Evolutionary conservation across 371 early-diverging fungal species (phyloP).

Genomic region (Mucor velutinosus): DNA sequence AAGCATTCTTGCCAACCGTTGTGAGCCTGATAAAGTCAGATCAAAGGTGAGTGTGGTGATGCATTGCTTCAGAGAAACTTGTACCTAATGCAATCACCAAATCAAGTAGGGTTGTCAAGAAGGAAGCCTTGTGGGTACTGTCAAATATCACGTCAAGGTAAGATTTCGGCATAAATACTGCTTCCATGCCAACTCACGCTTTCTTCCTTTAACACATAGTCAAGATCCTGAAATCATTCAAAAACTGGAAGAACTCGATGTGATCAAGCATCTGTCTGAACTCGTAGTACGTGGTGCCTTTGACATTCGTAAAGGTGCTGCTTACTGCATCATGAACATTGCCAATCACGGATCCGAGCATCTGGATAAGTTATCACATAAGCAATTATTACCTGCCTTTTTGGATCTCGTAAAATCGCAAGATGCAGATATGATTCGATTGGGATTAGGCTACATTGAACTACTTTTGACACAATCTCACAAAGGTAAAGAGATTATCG

Average conservation of each 20-base stretch:
- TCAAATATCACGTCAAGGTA: slow-evolving; percentile 73
- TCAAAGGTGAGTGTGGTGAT: slow-evolving; percentile 48
- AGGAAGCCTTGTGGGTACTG: slow-evolving; percentile 76
- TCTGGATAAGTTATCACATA: slow-evolving; percentile 19
- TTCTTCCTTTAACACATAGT: neutral
- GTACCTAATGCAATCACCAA: slow-evolving; percentile 6
- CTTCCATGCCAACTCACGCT: neutral
- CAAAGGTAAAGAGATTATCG: slow-evolving; percentile 22
- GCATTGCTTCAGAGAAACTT: neutral
- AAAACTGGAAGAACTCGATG: slow-evolving; percentile 52
- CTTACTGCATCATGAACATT: slow-evolving; percentile 32
- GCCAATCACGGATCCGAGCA: slow-evolving; percentile 27
- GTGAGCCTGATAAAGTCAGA: slow-evolving; percentile 55
- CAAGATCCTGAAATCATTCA: slow-evolving; percentile 23
- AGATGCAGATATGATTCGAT: slow-evolving; percentile 30
- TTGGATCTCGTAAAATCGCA: slow-evolving; percentile 28
- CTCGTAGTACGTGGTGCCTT: slow-evolving; percentile 59
- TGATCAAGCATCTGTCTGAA: slow-evolving; percentile 54
- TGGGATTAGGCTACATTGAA: slow-evolving; percentile 28
- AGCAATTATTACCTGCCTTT: slow-evolving; percentile 17
- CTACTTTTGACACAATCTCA: slow-evolving; percentile 21
- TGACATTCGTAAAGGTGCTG: slow-evolving; percentile 68
- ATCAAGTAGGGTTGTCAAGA: slow-evolving; percentile 61
- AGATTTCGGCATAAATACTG: neutral
- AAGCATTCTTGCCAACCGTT: slow-evolving; percentile 54